phyloP scores from a whole-genome alignment of 1,284 basidiomycete genomes.

The Coniophora puteana region DNA sequence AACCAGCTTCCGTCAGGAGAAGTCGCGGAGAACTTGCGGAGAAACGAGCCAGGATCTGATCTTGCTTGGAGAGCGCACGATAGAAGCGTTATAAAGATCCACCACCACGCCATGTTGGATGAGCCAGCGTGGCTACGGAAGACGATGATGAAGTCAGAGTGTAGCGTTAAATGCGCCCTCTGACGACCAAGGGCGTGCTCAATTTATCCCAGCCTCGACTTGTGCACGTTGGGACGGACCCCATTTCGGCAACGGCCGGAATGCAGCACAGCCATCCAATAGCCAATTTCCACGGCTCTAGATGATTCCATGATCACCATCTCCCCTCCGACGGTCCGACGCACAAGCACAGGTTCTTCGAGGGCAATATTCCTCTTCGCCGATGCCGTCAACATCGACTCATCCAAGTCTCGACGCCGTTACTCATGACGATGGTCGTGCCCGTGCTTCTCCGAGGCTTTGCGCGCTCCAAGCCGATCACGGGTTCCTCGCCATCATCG shows the following conservation, averaged over 20 bases:
- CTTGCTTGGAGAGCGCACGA: slow-evolving; percentile 7
- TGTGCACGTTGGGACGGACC: no score
- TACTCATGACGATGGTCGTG: not conserved
- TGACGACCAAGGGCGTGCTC: no score
- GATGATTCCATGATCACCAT: no score
- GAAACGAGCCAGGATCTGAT: slow-evolving; percentile 7
- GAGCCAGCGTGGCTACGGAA: slow-evolving; percentile 2
- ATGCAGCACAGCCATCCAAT: no score
- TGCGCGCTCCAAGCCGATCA: not conserved
- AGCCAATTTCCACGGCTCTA: no score
- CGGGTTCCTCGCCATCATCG: not conserved
- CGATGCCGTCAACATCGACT: no score
- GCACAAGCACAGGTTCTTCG: no score
- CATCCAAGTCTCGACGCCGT: no score
- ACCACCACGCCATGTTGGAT: slow-evolving; percentile 10
- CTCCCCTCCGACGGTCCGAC: no score
- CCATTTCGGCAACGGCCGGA: slow-evolving; percentile 2
- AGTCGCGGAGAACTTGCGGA: slow-evolving; percentile 25
- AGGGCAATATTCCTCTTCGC: no score
- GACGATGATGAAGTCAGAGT: slow-evolving; percentile 1
- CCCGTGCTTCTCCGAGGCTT: not conserved
- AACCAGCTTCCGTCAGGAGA: slow-evolving; percentile 48
- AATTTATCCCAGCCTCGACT: no score
- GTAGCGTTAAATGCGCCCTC: no score
- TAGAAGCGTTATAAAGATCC: slow-evolving; percentile 6